A percentile compares a stretch with the other conserved stretches of the same genome.
Conservation (phyloP, 768 basidiomycete genomes). For the Auriculariales sp. region DNA sequence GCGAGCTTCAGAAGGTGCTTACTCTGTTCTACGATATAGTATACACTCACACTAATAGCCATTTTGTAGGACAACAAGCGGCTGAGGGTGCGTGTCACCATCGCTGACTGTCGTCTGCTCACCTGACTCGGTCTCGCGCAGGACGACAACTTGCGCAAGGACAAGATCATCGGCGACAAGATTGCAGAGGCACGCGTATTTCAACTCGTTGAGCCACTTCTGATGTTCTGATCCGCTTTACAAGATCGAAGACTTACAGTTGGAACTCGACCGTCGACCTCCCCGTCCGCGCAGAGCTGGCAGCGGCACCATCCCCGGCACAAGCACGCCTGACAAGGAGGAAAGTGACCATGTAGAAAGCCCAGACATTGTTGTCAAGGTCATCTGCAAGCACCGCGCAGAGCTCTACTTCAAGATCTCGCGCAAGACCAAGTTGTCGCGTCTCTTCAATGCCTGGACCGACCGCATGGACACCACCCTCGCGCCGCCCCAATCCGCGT, state of each 20-base stretch:
- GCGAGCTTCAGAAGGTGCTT: constrained; percentile 75
- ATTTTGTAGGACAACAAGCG: constrained; percentile 68
- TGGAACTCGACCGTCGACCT: not conserved
- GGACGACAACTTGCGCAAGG: constrained; percentile 76
- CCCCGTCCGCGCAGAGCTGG: not conserved
- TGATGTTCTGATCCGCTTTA: not conserved
- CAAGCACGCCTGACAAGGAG: constrained; percentile 34
- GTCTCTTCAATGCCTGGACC: constrained; percentile 78
- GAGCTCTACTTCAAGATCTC: constrained; percentile 90
- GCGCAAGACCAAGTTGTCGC: constrained; percentile 73
- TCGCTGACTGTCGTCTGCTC: not conserved
- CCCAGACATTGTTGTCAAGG: constrained; percentile 84
- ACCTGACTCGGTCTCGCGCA: constrained; percentile 16
- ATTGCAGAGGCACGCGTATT: constrained; percentile 53
- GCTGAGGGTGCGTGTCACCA: constrained; percentile 42
- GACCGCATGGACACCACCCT: constrained; percentile 64
- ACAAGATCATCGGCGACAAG: constrained; percentile 70
- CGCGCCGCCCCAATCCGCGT: not conserved
- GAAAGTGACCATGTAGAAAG: constrained; percentile 37
- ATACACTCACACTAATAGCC: constrained; percentile 1
- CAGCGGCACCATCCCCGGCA: not conserved
- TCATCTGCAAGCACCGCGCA: constrained; percentile 76
- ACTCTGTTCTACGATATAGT: not conserved
- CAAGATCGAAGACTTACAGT: not conserved
- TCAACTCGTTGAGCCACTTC: not conserved